Percentiles rank a stretch among this genome's conserved stretches.
phyloP scores from a whole-genome alignment of 2,329 filamentous ascomycete species.

The Rhynchosporium secalis region DNA sequence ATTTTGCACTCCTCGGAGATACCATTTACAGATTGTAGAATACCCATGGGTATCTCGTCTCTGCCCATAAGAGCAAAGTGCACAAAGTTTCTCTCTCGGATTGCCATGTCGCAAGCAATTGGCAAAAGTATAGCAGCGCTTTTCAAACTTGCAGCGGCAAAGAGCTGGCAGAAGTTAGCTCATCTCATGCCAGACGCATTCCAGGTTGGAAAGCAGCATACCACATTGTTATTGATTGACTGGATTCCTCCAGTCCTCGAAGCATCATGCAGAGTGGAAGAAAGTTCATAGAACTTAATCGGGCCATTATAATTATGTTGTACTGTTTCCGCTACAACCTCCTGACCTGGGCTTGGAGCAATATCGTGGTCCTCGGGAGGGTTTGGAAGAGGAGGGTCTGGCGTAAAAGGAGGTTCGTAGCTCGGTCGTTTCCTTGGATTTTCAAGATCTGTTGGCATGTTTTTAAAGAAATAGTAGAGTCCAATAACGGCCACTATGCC shows the following conservation, averaged over 20 bases:
- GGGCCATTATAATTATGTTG: constrained; percentile 64
- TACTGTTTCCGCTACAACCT: constrained; percentile 32
- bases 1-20: constrained; percentile 70
- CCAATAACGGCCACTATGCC: constrained; percentile 49
- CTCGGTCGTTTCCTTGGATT: constrained; percentile 39
- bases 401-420: constrained; percentile 38
- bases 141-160: constrained; percentile 72
- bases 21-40: constrained; percentile 76
- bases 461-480: constrained; percentile 64
- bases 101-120: constrained; percentile 83
- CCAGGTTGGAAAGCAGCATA: constrained; percentile 42
- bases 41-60: constrained; percentile 66
- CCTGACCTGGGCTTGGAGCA: constrained; percentile 12
- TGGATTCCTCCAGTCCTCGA: constrained; percentile 53
- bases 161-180: constrained; percentile 49
- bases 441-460: constrained; percentile 56
- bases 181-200: neutral
- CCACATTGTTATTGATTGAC: constrained; percentile 64
- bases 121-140: constrained; percentile 74
- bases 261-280: constrained; percentile 61
- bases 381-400: neutral
- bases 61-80: constrained; percentile 80
- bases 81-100: constrained; percentile 67
- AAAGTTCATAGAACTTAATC: constrained; percentile 67
- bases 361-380: constrained; percentile 16